A percentile compares a stretch with the other conserved stretches of the same genome.
phyloP scores from a whole-genome alignment of 306 rosid species.

The Prunus mira region DNA sequence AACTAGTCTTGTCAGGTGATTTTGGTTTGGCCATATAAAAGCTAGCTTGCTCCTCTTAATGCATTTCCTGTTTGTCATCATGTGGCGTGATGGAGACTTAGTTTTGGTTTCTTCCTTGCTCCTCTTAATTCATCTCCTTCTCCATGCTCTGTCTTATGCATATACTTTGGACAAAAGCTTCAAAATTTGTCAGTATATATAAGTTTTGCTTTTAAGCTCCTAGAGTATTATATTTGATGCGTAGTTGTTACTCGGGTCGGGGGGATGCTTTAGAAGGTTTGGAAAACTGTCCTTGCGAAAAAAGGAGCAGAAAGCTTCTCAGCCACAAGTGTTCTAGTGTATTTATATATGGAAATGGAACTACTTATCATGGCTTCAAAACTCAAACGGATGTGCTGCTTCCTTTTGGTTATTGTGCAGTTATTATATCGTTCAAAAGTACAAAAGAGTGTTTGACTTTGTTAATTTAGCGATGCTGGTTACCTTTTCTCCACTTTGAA shows the following conservation, averaged over 20 bases:
- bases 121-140: neutral
- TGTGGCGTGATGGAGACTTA: neutral
- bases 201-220: neutral
- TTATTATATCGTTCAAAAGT: neutral
- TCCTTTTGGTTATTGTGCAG: neutral
- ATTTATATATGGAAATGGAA: neutral
- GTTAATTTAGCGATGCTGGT: neutral
- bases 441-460: constrained; percentile 5
- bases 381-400: neutral
- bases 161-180: neutral
- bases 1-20: neutral
- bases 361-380: neutral
- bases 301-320: neutral
- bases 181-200: neutral
- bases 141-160: neutral
- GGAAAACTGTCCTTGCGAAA: neutral
- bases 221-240: neutral
- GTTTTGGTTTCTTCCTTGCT: constrained; percentile 1
- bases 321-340: constrained; percentile 4
- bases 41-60: neutral
- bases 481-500: constrained; percentile 11
- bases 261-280: neutral
- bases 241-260: neutral
- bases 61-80: neutral
- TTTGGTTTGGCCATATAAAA: neutral